phyloP scores from a whole-genome alignment of 192 early-diverging fungal genomes.

The Oehlia diaphana region DNA sequence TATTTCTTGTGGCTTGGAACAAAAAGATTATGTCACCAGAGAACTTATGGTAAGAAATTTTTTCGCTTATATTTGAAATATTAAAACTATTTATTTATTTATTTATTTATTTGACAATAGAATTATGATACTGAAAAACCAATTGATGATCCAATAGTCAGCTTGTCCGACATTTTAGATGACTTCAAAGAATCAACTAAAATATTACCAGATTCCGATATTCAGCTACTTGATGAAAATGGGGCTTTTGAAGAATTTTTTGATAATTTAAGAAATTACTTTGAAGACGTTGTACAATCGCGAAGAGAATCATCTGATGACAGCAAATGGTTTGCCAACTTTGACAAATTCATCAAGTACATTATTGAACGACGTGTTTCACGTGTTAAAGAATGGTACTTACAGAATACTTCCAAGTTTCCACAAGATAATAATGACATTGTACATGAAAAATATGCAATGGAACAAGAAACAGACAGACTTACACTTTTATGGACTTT shows the following conservation, averaged over 20 bases:
- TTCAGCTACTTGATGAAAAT: constrained; percentile 1
- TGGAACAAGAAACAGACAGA: constrained; percentile 19
- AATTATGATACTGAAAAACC: not conserved
- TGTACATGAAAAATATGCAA: not conserved
- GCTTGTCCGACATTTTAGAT: not conserved
- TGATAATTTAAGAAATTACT: constrained; percentile 1
- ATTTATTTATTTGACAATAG: not conserved
- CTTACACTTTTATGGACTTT: constrained; percentile 23
- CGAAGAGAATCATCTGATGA: constrained; percentile 7
- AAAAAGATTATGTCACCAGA: constrained; percentile 6
- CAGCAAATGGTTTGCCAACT: not conserved
- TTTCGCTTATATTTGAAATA: not conserved
- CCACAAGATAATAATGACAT: constrained; percentile 27
- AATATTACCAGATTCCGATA: not conserved
- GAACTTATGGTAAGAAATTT: not conserved
- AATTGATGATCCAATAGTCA: not conserved
- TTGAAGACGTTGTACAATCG: constrained; percentile 19
- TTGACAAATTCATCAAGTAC: constrained; percentile 17
- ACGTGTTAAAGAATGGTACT: constrained; percentile 28
- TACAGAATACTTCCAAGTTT: constrained; percentile 17
- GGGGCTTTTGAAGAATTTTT: not conserved
- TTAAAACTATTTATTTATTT: not conserved
- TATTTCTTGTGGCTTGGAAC: constrained; percentile 4
- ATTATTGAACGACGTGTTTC: constrained; percentile 12
- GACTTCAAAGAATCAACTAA: not conserved